A percentile compares a stretch with the other conserved stretches of the same genome.
Evolutionary conservation across 2,329 filamentous ascomycete species (phyloP).

Genomic region (Apiospora arundinis): DNA sequence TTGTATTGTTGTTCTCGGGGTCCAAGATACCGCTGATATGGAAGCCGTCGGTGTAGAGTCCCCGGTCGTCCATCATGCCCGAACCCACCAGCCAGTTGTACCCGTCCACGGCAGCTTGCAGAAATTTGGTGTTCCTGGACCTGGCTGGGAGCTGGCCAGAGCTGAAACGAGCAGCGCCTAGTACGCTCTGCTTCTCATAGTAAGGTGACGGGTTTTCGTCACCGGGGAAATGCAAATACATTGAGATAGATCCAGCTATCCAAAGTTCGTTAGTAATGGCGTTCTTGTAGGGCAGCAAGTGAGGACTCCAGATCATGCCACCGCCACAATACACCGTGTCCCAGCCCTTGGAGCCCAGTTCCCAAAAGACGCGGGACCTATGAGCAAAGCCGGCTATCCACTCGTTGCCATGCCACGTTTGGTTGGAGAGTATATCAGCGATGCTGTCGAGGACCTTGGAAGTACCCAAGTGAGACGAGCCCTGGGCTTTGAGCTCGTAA

Average conservation of each 20-base stretch:
- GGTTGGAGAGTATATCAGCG: conserved; percentile 44
- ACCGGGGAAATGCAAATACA: conserved; percentile 90
- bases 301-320: conserved; percentile 91
- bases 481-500: conserved; percentile 47
- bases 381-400: conserved; percentile 82
- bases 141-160: conserved; percentile 43
- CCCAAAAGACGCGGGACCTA: conserved; percentile 84
- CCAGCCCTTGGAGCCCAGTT: conserved; percentile 80
- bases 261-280: conserved; percentile 94
- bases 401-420: conserved; percentile 76
- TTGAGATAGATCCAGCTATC: conserved; percentile 81
- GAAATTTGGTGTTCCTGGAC: conserved; percentile 65
- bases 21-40: conserved; percentile 75
- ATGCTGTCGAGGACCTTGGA: conserved; percentile 33
- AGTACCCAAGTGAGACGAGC: conserved; percentile 23
- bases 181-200: conserved; percentile 26
- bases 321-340: conserved; percentile 80
- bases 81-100: conserved; percentile 82
- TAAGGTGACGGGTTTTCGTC: conserved; percentile 78
- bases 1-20: conserved; percentile 66
- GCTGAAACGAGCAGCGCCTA: conserved; percentile 25
- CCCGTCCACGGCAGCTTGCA: conserved; percentile 75
- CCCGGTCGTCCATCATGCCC: conserved; percentile 79
- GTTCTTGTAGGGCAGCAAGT: conserved; percentile 86
- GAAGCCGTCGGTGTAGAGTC: conserved; percentile 86